phyloP scores from a whole-genome alignment of 257 asterid genomes.

The Lantana camara region DNA sequence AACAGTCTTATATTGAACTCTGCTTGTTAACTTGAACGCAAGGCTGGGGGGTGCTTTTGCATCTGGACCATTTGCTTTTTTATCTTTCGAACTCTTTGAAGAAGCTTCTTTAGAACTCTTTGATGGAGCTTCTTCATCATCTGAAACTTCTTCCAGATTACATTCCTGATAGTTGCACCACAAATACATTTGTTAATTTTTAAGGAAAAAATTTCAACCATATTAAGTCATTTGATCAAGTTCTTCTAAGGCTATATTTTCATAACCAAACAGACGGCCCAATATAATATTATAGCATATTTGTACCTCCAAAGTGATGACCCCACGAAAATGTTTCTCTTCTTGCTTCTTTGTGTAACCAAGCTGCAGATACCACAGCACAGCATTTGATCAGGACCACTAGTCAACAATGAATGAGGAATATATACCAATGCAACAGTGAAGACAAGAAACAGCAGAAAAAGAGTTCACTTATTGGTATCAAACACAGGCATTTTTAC shows the following conservation, averaged over 20 bases:
- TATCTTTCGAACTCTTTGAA: conserved; percentile 71
- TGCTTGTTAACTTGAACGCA: conserved; percentile 62
- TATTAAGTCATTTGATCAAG: neutral
- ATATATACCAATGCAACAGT: neutral
- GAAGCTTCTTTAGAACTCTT: conserved; percentile 77
- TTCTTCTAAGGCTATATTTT: neutral
- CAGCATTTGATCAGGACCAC: neutral
- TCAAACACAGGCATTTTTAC: neutral
- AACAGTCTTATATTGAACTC: conserved; percentile 78
- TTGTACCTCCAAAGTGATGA: conserved; percentile 70
- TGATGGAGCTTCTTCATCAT: conserved; percentile 68
- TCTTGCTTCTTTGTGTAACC: conserved; percentile 82
- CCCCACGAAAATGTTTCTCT: conserved; percentile 82
- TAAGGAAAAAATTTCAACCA: neutral
- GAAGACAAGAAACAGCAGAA: neutral
- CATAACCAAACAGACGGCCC: neutral
- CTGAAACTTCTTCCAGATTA: conserved; percentile 68
- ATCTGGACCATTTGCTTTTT: conserved; percentile 76
- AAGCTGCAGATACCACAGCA: conserved; percentile 47
- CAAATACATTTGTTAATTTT: neutral
- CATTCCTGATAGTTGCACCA: conserved; percentile 53
- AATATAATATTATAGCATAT: neutral
- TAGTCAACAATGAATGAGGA: neutral
- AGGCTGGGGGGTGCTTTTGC: conserved; percentile 63
- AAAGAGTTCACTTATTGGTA: neutral